These are phyloP conservation scores for Colletotrichum musicola DNA, from an alignment of 2,329 filamentous ascomycete species.

Conservation along the genomic window DNA sequence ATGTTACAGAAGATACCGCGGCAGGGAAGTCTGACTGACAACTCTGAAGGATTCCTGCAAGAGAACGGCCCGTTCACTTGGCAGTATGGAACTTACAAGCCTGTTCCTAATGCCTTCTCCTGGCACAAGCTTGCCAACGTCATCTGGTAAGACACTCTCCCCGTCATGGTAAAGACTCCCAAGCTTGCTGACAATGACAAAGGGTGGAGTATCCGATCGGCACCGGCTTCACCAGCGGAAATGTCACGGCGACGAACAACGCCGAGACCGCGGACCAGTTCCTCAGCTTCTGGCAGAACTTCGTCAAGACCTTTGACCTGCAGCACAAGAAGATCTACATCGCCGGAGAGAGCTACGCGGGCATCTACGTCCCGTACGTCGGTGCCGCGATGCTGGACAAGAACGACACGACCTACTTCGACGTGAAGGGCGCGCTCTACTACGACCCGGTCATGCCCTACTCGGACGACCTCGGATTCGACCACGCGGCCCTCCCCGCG, in stretches of 20 bases:
- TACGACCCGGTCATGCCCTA: conserved; percentile 57
- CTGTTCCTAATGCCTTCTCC: conserved; percentile 85
- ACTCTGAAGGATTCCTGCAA: conserved; percentile 69
- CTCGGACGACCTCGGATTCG: conserved; percentile 19
- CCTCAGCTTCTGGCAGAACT: conserved; percentile 88
- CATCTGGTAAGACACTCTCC: conserved; percentile 68
- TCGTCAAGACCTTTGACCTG: conserved; percentile 86
- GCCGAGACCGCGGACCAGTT: conserved; percentile 92
- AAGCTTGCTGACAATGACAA: background rate
- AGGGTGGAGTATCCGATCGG: conserved; percentile 93
- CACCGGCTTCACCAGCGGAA: conserved; percentile 94
- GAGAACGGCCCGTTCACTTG: conserved; percentile 86
- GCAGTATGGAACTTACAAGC: conserved; percentile 76
- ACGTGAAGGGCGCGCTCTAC: conserved; percentile 73
- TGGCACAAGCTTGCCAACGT: conserved; percentile 99
- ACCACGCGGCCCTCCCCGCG: conserved; percentile 62
- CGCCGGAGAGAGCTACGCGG: conserved; percentile 95
- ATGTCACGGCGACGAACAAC: conserved; percentile 87
- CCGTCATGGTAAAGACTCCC: too few species aligned
- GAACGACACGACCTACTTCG: conserved; percentile 80
- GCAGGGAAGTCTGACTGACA: background rate
- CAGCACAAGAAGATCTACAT: conserved; percentile 93
- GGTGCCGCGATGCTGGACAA: conserved; percentile 88
- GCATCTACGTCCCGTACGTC: conserved; percentile 97
- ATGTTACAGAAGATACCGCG: conserved; percentile 74